Evolutionary conservation across 257 asterid species (phyloP).

Genomic region (Ilex aquifolium): DNA sequence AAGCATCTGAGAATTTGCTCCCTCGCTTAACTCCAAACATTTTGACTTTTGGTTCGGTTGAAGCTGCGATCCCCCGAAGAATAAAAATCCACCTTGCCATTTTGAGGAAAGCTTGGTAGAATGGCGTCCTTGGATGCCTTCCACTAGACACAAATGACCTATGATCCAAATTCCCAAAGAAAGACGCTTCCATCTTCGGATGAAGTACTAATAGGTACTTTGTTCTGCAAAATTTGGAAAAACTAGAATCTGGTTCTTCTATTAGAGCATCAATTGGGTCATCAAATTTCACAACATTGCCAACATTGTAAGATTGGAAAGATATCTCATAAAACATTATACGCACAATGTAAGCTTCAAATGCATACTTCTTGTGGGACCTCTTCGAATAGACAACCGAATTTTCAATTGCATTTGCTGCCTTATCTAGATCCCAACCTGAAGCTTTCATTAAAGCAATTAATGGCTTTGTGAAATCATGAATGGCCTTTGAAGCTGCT

Average conservation of each 20-base stretch:
- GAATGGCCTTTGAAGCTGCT: conserved; percentile 59
- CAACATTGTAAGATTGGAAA: conserved; percentile 23
- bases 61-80: conserved; percentile 43
- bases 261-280: conserved; percentile 58
- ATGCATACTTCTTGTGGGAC: conserved; percentile 68
- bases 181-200: conserved; percentile 61
- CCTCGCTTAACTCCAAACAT: conserved; percentile 55
- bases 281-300: conserved; percentile 35
- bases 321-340: conserved; percentile 59
- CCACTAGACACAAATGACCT: conserved; percentile 54
- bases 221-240: conserved; percentile 61
- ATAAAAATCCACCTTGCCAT: conserved; percentile 82
- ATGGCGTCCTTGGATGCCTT: conserved; percentile 64
- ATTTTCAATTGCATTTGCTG: conserved; percentile 50
- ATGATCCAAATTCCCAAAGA: conserved; percentile 71
- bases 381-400: conserved; percentile 55
- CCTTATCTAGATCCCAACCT: conserved; percentile 75
- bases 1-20: conserved; percentile 43
- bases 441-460: conserved; percentile 68
- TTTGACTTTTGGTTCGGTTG: conserved; percentile 38
- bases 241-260: conserved; percentile 56
- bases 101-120: conserved; percentile 61
- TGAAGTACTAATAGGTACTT: conserved; percentile 67
- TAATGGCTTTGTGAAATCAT: conserved; percentile 76
- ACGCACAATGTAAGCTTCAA: conserved; percentile 70